phyloP scores from a whole-genome alignment of 2,329 filamentous ascomycete species.

The Sarocladium brachiariae region DNA sequence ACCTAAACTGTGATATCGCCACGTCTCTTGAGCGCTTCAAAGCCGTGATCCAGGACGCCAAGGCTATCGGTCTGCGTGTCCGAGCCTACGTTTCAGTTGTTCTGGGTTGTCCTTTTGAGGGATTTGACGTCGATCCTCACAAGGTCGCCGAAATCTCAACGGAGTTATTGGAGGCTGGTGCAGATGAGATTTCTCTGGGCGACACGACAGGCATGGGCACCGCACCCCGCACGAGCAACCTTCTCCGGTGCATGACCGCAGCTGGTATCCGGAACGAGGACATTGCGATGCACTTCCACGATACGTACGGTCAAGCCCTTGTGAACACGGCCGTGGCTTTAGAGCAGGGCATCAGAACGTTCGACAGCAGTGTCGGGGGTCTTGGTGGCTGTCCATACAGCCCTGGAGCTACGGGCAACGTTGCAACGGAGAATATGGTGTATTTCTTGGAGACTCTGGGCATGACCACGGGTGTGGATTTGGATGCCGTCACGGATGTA shows the following conservation, averaged over 20 bases:
- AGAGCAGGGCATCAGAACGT: slow-evolving; percentile 69
- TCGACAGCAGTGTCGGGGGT: slow-evolving; percentile 74
- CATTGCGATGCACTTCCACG: slow-evolving; percentile 80
- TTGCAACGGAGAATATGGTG: slow-evolving; percentile 77
- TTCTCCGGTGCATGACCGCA: slow-evolving; percentile 57
- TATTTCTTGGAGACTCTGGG: slow-evolving; percentile 71
- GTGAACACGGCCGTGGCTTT: slow-evolving; percentile 73
- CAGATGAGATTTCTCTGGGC: slow-evolving; percentile 82
- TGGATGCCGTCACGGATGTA: slow-evolving; percentile 59
- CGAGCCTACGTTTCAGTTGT: slow-evolving; percentile 77
- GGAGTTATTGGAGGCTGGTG: slow-evolving; percentile 74
- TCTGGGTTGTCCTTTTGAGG: slow-evolving; percentile 71
- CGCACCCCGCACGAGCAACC: slow-evolving; percentile 57
- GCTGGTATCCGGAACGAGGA: slow-evolving; percentile 64
- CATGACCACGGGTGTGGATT: slow-evolving; percentile 64
- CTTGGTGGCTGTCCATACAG: slow-evolving; percentile 81
- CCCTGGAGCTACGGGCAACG: slow-evolving; percentile 80
- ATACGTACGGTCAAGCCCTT: slow-evolving; percentile 81
- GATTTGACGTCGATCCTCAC: slow-evolving; percentile 55
- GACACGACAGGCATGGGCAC: slow-evolving; percentile 92
- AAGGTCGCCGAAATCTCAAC: slow-evolving; percentile 60
- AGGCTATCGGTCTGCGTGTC: slow-evolving; percentile 58
- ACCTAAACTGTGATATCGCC: slow-evolving; percentile 74
- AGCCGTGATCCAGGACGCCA: slow-evolving; percentile 62
- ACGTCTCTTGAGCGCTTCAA: slow-evolving; percentile 65